phyloP scores from a whole-genome alignment of 352 stramenopile species.

The Globisporangium acanthophoron region DNA sequence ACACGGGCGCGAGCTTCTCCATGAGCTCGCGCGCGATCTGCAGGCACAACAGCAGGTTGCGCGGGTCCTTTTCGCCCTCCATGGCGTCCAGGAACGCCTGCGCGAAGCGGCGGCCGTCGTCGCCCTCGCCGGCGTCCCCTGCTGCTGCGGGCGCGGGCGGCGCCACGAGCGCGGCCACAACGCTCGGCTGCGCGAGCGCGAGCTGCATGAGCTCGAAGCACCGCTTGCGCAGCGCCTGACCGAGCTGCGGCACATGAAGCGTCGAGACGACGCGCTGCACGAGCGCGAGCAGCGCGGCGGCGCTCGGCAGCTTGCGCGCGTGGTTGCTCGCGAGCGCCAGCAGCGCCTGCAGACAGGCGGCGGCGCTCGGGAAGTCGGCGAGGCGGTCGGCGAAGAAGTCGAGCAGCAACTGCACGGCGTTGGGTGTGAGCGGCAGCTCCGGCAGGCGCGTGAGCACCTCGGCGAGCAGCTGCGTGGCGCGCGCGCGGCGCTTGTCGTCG shows the following conservation, averaged over 20 bases:
- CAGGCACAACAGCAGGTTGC: conserved; percentile 78
- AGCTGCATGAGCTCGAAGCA: conserved; percentile 81
- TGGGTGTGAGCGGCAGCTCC: conserved; percentile 67
- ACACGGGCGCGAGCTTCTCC: conserved; percentile 48
- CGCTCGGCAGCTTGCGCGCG: conserved; percentile 40
- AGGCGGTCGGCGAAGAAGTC: conserved; percentile 85
- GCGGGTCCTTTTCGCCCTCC: conserved; percentile 89
- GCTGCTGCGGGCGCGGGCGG: conserved; percentile 11
- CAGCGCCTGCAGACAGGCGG: conserved; percentile 67
- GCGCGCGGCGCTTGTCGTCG: conserved; percentile 76
- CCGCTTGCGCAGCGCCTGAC: conserved; percentile 83
- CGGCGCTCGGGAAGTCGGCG: conserved; percentile 80
- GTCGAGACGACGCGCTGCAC: conserved; percentile 56
- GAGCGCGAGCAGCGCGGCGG: conserved; percentile 45
- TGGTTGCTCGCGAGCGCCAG: conserved; percentile 73
- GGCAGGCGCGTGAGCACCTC: conserved; percentile 87
- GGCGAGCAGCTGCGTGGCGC: conserved; percentile 78
- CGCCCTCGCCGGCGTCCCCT: conserved; percentile 19
- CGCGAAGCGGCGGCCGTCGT: conserved; percentile 54
- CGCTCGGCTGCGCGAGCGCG: conserved; percentile 43
- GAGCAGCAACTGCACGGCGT: conserved; percentile 68
- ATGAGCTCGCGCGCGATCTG: conserved; percentile 63
- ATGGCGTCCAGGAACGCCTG: conserved; percentile 77
- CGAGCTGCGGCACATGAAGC: conserved; percentile 75
- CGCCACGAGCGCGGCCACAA: conserved; percentile 50